Conservation (phyloP, 441 rosid species). For the Jatropha podagrica region DNA sequence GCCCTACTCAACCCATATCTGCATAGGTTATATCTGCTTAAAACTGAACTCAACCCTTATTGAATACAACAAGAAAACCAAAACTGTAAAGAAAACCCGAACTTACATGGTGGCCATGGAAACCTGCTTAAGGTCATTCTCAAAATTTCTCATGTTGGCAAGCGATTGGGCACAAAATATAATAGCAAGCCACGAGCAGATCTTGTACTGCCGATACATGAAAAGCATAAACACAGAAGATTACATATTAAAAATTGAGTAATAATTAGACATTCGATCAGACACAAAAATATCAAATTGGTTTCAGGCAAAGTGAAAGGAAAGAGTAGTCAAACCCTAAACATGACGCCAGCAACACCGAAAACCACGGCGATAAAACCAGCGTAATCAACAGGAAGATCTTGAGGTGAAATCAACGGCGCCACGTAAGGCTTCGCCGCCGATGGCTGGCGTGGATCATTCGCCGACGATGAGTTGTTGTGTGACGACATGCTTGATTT, state of each 20-base stretch:
- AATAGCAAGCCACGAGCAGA: conserved; percentile 92
- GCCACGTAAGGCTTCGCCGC: conserved; percentile 69
- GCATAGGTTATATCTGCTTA: too few species aligned
- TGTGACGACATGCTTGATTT: conserved; percentile 51
- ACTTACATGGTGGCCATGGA: conserved; percentile 94
- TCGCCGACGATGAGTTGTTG: conserved; percentile 47
- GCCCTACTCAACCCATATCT: not conserved
- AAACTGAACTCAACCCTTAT: not conserved
- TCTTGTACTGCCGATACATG: conserved; percentile 62
- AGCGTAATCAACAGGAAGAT: conserved; percentile 88
- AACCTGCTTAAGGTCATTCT: conserved; percentile 91
- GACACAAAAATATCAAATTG: not conserved
- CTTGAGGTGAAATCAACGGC: conserved; percentile 56
- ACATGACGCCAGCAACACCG: conserved; percentile 92
- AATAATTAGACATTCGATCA: not conserved
- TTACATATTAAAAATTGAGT: not conserved
- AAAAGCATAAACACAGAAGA: not conserved
- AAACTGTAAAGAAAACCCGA: conserved; percentile 3
- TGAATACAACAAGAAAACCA: not conserved
- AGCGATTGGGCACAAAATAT: conserved; percentile 88
- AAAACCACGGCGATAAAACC: conserved; percentile 90
- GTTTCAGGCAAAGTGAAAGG: not conserved
- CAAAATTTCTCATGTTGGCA: conserved; percentile 80
- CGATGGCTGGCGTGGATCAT: conserved; percentile 91
- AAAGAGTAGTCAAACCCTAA: conserved; percentile 47